Base-by-base conservation (phyloP, 225 moss, liverwort and hornwort genomes). In the Sphagnum tenellum region DNA sequence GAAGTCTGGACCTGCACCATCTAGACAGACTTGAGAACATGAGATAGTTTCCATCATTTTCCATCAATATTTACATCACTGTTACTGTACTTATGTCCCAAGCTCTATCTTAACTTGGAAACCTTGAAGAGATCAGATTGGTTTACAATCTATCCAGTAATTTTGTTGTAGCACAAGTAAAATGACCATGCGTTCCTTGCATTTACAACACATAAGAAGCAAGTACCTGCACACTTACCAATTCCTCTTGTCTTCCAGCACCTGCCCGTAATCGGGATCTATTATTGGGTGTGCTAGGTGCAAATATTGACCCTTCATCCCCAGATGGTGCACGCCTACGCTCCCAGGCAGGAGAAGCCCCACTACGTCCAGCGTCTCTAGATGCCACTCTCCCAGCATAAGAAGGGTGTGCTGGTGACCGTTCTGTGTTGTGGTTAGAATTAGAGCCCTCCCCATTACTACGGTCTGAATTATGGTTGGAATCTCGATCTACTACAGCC, bases 281-380 rank as follows among this genome's bases (percentile, higher is more conserved):
- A 44, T 60, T 0, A 70, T 72, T 83, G 8, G 83, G 66, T 56
- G 62, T 57, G 57, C 74, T 67, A 13, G 65, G 10, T 8, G 76
- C 83, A 67, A 66, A 62, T 14, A 66, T 77, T 76, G 79, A 70
- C 4, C 79, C 74, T 64, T 83, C 83, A 63, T 83, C 83, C 29
- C 72, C 83, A 73, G 83, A 82, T 55, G 69, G 55, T 63, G 64
- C 53, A 56, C 68, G 74, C 67, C 48, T 79, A 59, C 83, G 76
- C 14, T 79, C 79, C 77, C 74, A 79, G 62, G 74, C 74, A 74
- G 83, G 65, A 44, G 83, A 62, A 59, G 77, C 63, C 63, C 62
- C 7, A 7, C 83, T 79, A 49, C 83, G 74, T 66, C 74, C 76
- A 74, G 79, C 57, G 48, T 83, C 83, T 60, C 79, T 76, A 55